Evolutionary conservation across 1,139 yeast genomes (phyloP), one percentile per base, ranked within the genome.

Genomic region (Pneumocystis wakefieldiae): DNA sequence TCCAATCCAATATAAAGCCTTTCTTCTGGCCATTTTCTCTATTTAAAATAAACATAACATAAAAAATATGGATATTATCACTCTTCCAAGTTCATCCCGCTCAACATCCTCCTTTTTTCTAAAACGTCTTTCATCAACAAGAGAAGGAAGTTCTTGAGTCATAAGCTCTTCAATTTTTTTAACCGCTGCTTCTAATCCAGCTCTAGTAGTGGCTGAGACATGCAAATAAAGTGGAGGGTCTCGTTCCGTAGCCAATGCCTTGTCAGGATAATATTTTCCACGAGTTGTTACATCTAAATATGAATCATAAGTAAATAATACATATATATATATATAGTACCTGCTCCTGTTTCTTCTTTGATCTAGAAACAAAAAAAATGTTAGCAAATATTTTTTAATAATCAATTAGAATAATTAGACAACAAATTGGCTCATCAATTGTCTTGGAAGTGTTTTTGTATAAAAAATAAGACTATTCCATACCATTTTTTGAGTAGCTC

Each of bases 231-330:
- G 64, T 3, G 76, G 73, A 17, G 77, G 77, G 29, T 71, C 73
- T 24, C 66, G 65, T 17, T 71, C 74, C 0, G 76, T 72, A 1
- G 77, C 76, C 67, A 68, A 67, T 1, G 73, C 64, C 59, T 71
- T 69, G 62, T 75, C 77, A 1, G 78, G 77, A 60, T 73, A 75
- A 65, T 75, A 75, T 61, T 75, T 67, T 41, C 78, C 78, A 15
- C 72, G 69, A 5, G 77, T 73, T 5, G 71, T 69, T 14, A 75
- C 73, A 15, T 67, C 70, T 41, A 75, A 24, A 5, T 32, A 32
- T 32, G 8, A 60, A 62, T 12, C 28, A 24, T 48, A 24, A 38
- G 19, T 17, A 29, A 32, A 28, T 12, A 28, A 39, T 35, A 53
- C 5, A 37, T 57, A 57, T 57, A 10, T 17, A 24, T 37, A 39